These are phyloP conservation scores for Marasmius tenuissimus DNA, from an alignment of 1,284 basidiomycete species.

Conservation along the genomic window DNA sequence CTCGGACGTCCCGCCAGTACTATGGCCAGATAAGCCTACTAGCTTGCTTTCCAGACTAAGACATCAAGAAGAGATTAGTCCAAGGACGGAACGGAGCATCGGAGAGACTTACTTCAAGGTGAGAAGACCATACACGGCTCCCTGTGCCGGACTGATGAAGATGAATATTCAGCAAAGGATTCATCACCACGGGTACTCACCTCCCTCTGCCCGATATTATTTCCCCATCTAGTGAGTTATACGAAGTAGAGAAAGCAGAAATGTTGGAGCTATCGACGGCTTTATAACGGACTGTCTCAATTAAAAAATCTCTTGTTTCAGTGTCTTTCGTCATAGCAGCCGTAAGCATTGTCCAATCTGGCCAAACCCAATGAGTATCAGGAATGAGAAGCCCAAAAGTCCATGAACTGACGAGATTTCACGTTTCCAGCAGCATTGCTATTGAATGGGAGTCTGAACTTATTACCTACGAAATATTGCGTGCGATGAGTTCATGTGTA, in stretches of 20 bases:
- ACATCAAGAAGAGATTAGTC: not conserved
- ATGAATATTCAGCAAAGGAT: not conserved
- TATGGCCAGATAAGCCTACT: not conserved
- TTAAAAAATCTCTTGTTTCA: not conserved
- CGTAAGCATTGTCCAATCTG: not conserved
- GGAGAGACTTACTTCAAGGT: not conserved
- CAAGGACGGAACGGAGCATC: too few species aligned
- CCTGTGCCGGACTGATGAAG: not conserved
- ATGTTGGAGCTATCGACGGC: not conserved
- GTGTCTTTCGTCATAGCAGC: not conserved
- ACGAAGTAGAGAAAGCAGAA: not conserved
- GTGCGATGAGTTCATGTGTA: not conserved
- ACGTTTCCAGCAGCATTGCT: not conserved
- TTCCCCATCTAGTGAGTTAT: not conserved
- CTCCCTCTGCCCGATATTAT: not conserved
- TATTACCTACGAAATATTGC: not conserved
- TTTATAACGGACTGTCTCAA: not conserved
- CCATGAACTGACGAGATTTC: not conserved
- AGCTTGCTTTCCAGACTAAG: not conserved
- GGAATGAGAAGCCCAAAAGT: too few species aligned
- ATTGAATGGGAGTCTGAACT: not conserved
- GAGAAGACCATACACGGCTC: not conserved
- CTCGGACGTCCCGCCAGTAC: not conserved
- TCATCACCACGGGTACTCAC: not conserved
- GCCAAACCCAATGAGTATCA: not conserved